Percentiles rank a stretch among this genome's conserved stretches.
phyloP scores from a whole-genome alignment of 108 stramenopile species.

The Nitzschia putrida region DNA sequence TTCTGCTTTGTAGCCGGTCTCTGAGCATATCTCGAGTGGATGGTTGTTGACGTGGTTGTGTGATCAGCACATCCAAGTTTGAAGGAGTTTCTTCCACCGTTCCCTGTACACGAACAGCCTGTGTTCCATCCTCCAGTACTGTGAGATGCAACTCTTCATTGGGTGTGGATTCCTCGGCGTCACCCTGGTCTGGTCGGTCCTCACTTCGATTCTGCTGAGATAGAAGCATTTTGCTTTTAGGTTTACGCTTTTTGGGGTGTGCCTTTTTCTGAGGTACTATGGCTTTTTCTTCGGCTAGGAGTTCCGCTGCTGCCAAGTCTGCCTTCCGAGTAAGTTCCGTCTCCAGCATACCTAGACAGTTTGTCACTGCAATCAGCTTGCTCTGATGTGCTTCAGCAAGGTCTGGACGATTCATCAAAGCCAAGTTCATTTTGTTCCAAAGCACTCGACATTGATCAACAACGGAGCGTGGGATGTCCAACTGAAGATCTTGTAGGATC shows the following conservation, averaged over 20 bases:
- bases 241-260: constrained; percentile 1
- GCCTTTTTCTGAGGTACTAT: constrained; percentile 7
- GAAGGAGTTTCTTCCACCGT: neutral
- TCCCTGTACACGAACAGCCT: constrained; percentile 19
- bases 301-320: constrained; percentile 4
- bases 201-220: neutral
- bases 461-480: constrained; percentile 26
- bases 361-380: neutral
- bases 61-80: neutral
- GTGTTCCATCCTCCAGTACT: constrained; percentile 28
- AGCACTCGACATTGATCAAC: constrained; percentile 35
- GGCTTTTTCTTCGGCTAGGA: neutral
- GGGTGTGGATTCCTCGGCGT: neutral
- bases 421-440: constrained; percentile 22
- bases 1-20: constrained; percentile 34
- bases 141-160: constrained; percentile 8
- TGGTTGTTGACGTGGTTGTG: neutral
- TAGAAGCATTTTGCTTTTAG: neutral
- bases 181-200: neutral
- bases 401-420: constrained; percentile 13
- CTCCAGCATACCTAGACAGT: constrained; percentile 14
- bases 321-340: neutral
- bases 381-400: neutral
- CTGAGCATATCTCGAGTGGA: constrained; percentile 24
- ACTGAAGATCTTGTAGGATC: constrained; percentile 20